These are phyloP conservation scores for Coemansia sp. DNA, from an alignment of 192 early-diverging fungal species.

Conservation along the genomic window DNA sequence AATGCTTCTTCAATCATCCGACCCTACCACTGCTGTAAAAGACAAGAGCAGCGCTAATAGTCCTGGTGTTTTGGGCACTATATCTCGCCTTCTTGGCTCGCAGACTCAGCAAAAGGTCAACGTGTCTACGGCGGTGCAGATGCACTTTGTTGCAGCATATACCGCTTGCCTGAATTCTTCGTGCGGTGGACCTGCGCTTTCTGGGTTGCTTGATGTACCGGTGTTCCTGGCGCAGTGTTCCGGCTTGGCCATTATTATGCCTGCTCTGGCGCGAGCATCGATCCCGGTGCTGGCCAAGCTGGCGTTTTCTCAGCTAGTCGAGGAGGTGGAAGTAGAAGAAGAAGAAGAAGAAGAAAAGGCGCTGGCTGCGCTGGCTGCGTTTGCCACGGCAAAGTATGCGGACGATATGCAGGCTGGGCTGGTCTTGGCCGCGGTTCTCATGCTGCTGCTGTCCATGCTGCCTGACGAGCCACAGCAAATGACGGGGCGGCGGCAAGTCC, in stretches of 20 bases:
- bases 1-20: not conserved
- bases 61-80: not conserved
- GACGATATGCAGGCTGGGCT: not conserved
- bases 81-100: conserved; percentile 1
- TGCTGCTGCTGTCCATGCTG: conserved; percentile 37
- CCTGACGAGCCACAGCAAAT: not conserved
- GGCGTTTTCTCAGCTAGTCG: not conserved
- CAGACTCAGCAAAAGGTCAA: not conserved
- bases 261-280: conserved; percentile 1
- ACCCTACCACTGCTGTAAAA: not conserved
- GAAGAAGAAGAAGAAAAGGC: not conserved
- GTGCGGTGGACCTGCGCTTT: too few relatives aligned
- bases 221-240: not conserved
- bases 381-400: conserved; percentile 11
- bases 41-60: too few relatives aligned
- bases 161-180: not conserved
- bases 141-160: not conserved
- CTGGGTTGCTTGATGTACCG: not conserved
- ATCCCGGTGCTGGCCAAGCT: conserved; percentile 16
- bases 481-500: not conserved
- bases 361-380: conserved; percentile 3
- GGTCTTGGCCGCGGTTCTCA: conserved; percentile 23
- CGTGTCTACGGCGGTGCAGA: not conserved
- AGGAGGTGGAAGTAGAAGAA: not conserved
- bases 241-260: not conserved